Base-by-base conservation (phyloP, 805 yeast species). In the Hanseniaspora mollemarum region DNA sequence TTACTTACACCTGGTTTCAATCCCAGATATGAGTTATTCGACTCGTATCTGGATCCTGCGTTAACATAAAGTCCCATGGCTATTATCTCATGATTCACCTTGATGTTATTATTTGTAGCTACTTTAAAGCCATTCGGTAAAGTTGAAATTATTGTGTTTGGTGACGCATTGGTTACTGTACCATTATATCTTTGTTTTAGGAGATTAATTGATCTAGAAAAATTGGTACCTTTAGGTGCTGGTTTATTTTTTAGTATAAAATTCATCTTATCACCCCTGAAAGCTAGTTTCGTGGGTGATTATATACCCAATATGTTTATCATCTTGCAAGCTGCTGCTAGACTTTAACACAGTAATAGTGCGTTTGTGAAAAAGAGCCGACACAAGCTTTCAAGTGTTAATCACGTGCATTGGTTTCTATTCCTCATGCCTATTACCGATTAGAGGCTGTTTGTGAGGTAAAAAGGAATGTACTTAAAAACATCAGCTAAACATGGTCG, bases 31-130 rank as follows among this genome's bases (percentile, higher is more conserved):
- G 51, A 48, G 26, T 62, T 59, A 2, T 68, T 70, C 28, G 72
- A 70, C 65, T 92, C 97, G 62, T 71, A 87, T 45, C 97, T 73
- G 2, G 95, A 81, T 1, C 98, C 98, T 1, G 94, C 95, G 60
- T 84, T 82, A 4, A 92, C 74, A 60, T 86, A 92, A 41, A 90
- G 74, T 1, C 97, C 97, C 41, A 88, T 66, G 0, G 96, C 95
- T 15, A 48, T 35, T 19, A 48, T 29, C 19, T 48, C 51, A 53
- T 90, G 75, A 62, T 92, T 92, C 65, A 88, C 95, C 36, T 94
- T 87, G 1, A 96, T 92, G 0, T 83, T 75, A 40, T 84, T 79
- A 54, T 87, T 92, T 2, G 94, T 83, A 10, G 87, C 88, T 5
- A 90, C 81, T 55, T 81, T 73, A 33, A 88, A 68, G 2, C 96